These are phyloP conservation scores for Fusarium piperis DNA, from an alignment of 2,329 filamentous ascomycete species.

Conservation along the genomic window DNA sequence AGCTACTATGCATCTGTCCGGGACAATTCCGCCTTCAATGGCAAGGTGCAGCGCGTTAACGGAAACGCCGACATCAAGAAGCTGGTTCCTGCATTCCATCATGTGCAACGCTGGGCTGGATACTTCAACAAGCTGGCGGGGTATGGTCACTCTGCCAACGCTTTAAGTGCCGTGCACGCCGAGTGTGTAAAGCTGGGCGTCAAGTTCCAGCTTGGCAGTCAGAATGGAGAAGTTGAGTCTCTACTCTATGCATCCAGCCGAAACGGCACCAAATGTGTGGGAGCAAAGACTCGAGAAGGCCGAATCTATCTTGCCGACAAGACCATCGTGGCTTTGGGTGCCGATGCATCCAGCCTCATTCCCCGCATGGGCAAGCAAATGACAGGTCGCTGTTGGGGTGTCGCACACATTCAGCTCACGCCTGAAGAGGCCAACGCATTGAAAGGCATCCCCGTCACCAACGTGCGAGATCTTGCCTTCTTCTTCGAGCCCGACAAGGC, in stretches of 20 bases:
- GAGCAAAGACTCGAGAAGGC: slow-evolving; percentile 10
- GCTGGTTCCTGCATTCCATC: slow-evolving; percentile 19
- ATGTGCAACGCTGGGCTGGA: slow-evolving; percentile 12
- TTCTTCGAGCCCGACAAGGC: slow-evolving; percentile 23
- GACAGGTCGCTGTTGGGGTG: slow-evolving; percentile 24
- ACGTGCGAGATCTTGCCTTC: slow-evolving; percentile 24
- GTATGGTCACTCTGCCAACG: slow-evolving; percentile 21
- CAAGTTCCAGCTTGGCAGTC: slow-evolving; percentile 10
- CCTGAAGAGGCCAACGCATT: slow-evolving; percentile 15
- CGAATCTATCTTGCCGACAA: slow-evolving; percentile 20
- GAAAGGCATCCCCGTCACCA: slow-evolving; percentile 22
- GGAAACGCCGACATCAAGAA: slow-evolving; percentile 14
- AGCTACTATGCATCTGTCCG: slow-evolving; percentile 21
- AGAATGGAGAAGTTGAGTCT: slow-evolving; percentile 22
- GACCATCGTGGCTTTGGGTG: slow-evolving; percentile 15
- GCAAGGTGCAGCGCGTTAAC: slow-evolving; percentile 9
- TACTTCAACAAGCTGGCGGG: slow-evolving; percentile 27
- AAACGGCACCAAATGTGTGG: slow-evolving; percentile 12
- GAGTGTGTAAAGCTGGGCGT: slow-evolving; percentile 22
- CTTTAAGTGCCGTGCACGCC: slow-evolving; percentile 19
- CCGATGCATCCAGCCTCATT: slow-evolving; percentile 12
- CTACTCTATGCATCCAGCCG: slow-evolving; percentile 14
- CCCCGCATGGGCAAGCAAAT: slow-evolving; percentile 25
- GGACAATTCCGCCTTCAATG: slow-evolving; percentile 20
- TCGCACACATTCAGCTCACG: slow-evolving; percentile 24